Evolutionary conservation across 2,329 filamentous ascomycete genomes (phyloP).

Genomic region (Neoarthrinium moseri): DNA sequence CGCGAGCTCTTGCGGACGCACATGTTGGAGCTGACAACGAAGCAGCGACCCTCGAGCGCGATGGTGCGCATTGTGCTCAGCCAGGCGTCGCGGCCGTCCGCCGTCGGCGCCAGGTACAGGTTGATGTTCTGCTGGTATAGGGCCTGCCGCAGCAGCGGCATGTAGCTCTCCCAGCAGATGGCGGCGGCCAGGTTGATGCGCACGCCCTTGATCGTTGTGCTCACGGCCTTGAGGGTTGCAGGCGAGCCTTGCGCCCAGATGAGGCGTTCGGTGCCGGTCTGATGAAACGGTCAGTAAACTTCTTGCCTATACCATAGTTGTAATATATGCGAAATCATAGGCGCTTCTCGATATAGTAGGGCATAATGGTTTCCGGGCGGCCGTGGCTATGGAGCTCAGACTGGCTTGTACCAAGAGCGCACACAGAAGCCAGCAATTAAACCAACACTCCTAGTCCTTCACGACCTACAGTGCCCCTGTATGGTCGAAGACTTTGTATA

Average conservation of each 20-base stretch:
- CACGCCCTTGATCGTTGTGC: conserved; percentile 75
- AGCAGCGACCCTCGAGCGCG: conserved; percentile 77
- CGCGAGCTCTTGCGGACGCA: conserved; percentile 61
- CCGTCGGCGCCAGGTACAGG: conserved; percentile 86
- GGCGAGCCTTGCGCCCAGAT: conserved; percentile 88
- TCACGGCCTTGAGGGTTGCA: conserved; percentile 74
- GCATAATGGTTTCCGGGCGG: too few species aligned
- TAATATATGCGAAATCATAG: too few species aligned
- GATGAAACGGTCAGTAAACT: not conserved
- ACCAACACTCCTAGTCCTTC: too few species aligned
- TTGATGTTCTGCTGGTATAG: conserved; percentile 90
- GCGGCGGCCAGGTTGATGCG: conserved; percentile 79
- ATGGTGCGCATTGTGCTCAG: conserved; percentile 77
- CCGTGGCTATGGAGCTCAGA: too few species aligned
- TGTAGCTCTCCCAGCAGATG: conserved; percentile 97
- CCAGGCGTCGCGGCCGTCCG: conserved; percentile 83
- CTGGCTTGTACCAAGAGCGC: too few species aligned
- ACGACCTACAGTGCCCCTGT: too few species aligned
- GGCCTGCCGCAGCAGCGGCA: conserved; percentile 5
- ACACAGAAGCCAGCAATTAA: too few species aligned
- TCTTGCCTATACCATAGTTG: too few species aligned
- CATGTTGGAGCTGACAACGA: conserved; percentile 85
- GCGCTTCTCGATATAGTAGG: too few species aligned
- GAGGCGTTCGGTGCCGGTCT: conserved; percentile 78
- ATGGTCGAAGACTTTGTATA: too few species aligned